Evolutionary conservation across 2,329 filamentous ascomycete genomes (phyloP).

Genomic region (Neofusicoccum kwambonambiense): DNA sequence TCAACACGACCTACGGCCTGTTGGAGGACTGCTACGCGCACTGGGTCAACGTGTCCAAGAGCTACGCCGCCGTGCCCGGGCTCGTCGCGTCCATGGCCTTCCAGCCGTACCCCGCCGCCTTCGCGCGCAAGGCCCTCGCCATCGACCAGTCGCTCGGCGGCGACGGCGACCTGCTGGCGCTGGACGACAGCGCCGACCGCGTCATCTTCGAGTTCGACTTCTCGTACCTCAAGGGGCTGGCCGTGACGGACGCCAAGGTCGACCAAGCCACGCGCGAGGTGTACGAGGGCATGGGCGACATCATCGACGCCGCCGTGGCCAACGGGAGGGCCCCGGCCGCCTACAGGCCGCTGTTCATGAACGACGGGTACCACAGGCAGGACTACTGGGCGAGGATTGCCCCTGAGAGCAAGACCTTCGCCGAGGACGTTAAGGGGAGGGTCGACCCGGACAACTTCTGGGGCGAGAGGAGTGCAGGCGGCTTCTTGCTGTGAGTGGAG

Average conservation of each 20-base stretch:
- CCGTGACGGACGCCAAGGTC: slow-evolving; percentile 36
- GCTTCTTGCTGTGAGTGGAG: slow-evolving; percentile 28
- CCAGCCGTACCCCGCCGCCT: slow-evolving; percentile 34
- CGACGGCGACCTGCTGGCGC: slow-evolving; percentile 38
- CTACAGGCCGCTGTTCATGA: slow-evolving; percentile 49
- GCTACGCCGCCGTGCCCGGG: slow-evolving; percentile 29
- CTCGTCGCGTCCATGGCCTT: slow-evolving; percentile 35
- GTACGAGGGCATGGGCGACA: slow-evolving; percentile 37
- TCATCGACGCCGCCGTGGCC: slow-evolving; percentile 35
- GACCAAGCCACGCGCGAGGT: slow-evolving; percentile 40
- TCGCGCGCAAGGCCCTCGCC: slow-evolving; percentile 26
- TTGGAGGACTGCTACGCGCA: slow-evolving; percentile 21
- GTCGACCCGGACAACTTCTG: slow-evolving; percentile 44
- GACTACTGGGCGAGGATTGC: slow-evolving; percentile 44
- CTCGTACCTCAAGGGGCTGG: slow-evolving; percentile 32
- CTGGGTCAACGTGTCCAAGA: slow-evolving; percentile 30
- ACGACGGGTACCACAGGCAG: slow-evolving; percentile 45
- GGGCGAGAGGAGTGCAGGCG: slow-evolving; percentile 38
- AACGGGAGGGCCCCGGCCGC: slow-evolving; percentile 38
- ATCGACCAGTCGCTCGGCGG: not conserved
- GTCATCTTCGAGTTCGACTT: slow-evolving; percentile 49
- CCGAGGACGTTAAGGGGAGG: slow-evolving; percentile 32
- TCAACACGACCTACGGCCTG: slow-evolving; percentile 21
- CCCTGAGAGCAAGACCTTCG: slow-evolving; percentile 29
- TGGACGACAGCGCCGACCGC: slow-evolving; percentile 41